These are phyloP conservation scores for Pythium dissimile DNA, from an alignment of 352 stramenopile species.

Conservation along the genomic window DNA sequence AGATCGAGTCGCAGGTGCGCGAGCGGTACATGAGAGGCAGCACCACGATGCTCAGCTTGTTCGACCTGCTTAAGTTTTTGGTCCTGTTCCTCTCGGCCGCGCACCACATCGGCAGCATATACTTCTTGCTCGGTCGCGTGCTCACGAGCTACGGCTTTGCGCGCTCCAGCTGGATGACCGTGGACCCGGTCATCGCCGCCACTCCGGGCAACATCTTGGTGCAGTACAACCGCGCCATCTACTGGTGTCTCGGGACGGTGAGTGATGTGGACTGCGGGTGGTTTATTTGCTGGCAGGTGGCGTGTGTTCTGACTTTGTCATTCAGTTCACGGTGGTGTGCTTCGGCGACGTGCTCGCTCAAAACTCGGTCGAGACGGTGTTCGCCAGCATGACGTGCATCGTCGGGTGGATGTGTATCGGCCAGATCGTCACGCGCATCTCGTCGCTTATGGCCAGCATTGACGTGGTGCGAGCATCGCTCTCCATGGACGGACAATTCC, in stretches of 20 bases:
- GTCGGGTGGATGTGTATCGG: conserved; percentile 72
- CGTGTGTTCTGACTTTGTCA: background rate
- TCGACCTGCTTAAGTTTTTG: conserved; percentile 25
- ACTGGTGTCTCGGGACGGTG: conserved; percentile 69
- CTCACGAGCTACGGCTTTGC: conserved; percentile 8
- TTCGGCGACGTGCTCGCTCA: conserved; percentile 59
- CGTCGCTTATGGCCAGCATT: conserved; percentile 53
- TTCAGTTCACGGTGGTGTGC: conserved; percentile 68
- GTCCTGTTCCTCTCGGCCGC: conserved; percentile 21
- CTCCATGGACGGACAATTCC: background rate
- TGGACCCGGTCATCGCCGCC: conserved; percentile 40
- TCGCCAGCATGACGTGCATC: conserved; percentile 49
- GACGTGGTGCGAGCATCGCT: conserved; percentile 25
- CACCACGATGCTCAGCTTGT: conserved; percentile 16
- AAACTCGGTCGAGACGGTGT: conserved; percentile 53
- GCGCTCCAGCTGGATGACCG: conserved; percentile 41
- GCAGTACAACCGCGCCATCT: conserved; percentile 67
- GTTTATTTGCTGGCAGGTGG: background rate
- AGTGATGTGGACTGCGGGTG: background rate
- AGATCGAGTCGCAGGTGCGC: conserved; percentile 12
- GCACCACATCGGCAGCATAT: conserved; percentile 19
- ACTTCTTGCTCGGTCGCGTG: conserved; percentile 17
- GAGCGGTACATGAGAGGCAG: conserved; percentile 11
- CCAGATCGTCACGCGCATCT: conserved; percentile 62
- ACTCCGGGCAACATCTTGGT: conserved; percentile 37